Base-by-base conservation (phyloP, 495 filamentous ascomycete genomes). In the Podospora fimiseda region DNA sequence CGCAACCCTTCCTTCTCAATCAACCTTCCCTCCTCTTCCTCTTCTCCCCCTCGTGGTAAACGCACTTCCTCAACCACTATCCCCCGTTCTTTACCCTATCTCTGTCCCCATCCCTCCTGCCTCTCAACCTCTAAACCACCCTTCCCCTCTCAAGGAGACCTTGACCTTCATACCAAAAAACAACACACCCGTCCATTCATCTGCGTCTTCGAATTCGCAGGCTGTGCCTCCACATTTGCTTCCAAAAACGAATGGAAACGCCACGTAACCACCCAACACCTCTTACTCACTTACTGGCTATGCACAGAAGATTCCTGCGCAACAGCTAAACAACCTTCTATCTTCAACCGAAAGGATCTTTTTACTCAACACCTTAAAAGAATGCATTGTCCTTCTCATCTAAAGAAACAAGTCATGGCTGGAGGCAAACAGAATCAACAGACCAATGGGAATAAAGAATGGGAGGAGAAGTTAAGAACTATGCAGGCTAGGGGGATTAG, bases 191-290 rank as follows among this genome's bases (percentile, higher is more conserved):
- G 87, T 2, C 80, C 82, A 0, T 96, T 91, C 65, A 70, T 76
- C 43, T 97, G 92, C 71, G 84, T 86, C 52, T 92, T 96, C 70
- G 68, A 75, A 24, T 80, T 78, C 23, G 91, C 90, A 61, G 85
- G 82, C 40, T 96, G 90, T 69, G 50, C 48, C n/a, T 81, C 83
- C 36, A 87, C 78, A 6, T 95, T 96, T 57, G 79, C 76, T 15
- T 83, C 75, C 55, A 96, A 96, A 67, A 96, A 95, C 69, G 90
- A 96, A 66, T 97, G 92, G 92, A 77, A 96, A 67, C 84, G 92
- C 0, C 92, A 97, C 65, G 83, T 94, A 58, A 71, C 70, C 24
- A 86, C 86, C 2, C 86, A 95, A 63, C 92, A 97, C 64, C 73
- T 96, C 30, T 80, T 84, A 46, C 76, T 90, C 9, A 73, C 82